A percentile compares a stretch with the other conserved stretches of the same genome.
Evolutionary conservation across 2,329 filamentous ascomycete species (phyloP).

Genomic region (Cladophialophora carrionii): DNA sequence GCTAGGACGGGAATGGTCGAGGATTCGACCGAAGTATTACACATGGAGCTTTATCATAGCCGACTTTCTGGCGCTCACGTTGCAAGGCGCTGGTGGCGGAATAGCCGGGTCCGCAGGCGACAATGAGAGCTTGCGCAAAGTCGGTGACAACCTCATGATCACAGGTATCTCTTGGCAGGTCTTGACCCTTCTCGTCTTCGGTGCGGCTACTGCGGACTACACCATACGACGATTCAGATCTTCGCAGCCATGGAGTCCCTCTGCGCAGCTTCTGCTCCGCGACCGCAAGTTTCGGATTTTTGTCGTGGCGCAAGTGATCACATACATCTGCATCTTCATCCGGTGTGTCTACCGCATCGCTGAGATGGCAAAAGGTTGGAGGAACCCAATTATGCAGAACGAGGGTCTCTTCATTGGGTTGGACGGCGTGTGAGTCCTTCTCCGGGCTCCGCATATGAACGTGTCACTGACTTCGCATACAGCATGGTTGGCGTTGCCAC

Average conservation of each 20-base stretch:
- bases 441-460: background rate
- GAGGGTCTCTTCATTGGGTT: conserved; percentile 55
- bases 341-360: conserved; percentile 56
- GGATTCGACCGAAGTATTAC: conserved; percentile 55
- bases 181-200: conserved; percentile 49
- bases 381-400: conserved; percentile 52
- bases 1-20: conserved; percentile 56
- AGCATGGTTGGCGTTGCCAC: conserved; percentile 26
- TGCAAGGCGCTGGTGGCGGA: conserved; percentile 62
- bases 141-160: conserved; percentile 61
- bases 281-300: conserved; percentile 33
- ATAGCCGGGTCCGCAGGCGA: conserved; percentile 55
- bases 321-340: conserved; percentile 50
- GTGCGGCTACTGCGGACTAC: conserved; percentile 14
- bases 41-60: conserved; percentile 64
- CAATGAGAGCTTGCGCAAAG: conserved; percentile 46
- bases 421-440: conserved; percentile 46
- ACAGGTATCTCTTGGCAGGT: conserved; percentile 63
- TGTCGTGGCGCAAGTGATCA: conserved; percentile 32
- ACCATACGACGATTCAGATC: conserved; percentile 17
- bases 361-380: conserved; percentile 55
- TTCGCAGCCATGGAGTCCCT: conserved; percentile 19
- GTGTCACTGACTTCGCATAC: background rate
- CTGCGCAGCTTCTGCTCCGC: conserved; percentile 18
- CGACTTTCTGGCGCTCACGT: conserved; percentile 61